Evolutionary conservation across 83 land plant genomes (phyloP), one percentile per base, ranked within the genome.

Genomic region (Picea abies): DNA sequence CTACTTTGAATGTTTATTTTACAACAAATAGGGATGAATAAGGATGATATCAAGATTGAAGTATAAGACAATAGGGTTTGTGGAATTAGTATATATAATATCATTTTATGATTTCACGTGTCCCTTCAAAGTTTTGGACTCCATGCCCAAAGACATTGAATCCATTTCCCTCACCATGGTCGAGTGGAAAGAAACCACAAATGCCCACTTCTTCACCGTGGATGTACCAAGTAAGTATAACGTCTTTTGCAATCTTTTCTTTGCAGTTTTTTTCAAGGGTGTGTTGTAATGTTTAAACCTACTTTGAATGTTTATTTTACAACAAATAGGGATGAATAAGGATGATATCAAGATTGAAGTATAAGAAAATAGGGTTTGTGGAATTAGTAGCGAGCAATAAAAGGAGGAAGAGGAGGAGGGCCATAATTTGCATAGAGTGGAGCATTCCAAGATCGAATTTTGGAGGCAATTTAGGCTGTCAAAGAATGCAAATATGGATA

Each of bases 281-380:
- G 1, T 77, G 60, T 5, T 47, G n/a, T 47, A 16, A n/a, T 3
- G 35, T 37, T 0, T 69, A 5, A 19, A 14, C 12, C 1, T 69
- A 12, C 0, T 10, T 32, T 64, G 67, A 64, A 69, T 14, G 14
- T 41, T 15, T 41, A 82, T 70, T 12, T 58, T 68, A 64, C 68
- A 49, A 81, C 6, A 16, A 20, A 26, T 0, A 58, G 87, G 87
- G 79, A 82, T 88, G 82, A 85, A 81, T 82, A 85, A 79, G 65
- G 90, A 88, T 14, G 87, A 85, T n/a, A 79, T 88, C 2, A 88
- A 88, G 81, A 83, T 88, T 10, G 85, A 88, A 66, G 81, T 88
- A 15, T 86, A 88, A 63, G 90, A 88, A 76, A 79, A 79, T 26
- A 64, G 85, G 75, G 83, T 85, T 47, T 63, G 85, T 75, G 77